These are phyloP conservation scores for Mrakia hoshinonis DNA, from an alignment of 768 basidiomycete genomes.

Conservation along the genomic window DNA sequence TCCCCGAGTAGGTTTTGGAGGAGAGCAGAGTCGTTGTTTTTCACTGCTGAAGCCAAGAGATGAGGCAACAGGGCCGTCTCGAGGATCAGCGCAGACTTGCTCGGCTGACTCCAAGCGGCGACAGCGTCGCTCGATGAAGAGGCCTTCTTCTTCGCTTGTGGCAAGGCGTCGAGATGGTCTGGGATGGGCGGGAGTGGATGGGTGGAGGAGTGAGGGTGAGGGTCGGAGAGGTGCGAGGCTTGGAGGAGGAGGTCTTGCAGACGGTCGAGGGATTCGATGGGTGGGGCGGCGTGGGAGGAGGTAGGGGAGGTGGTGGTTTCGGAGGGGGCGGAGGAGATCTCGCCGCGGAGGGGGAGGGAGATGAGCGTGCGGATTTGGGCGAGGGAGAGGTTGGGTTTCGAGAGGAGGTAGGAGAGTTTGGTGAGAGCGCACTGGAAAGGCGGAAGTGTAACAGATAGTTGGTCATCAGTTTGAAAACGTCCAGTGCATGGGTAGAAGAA, in stretches of 20 bases:
- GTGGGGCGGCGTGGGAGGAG: constrained; percentile 44
- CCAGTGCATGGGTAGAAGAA: neutral
- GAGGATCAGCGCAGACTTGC: constrained; percentile 6
- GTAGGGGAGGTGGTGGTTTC: constrained; percentile 44
- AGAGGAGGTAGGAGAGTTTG: constrained; percentile 81
- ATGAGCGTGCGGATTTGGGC: constrained; percentile 67
- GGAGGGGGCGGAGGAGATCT: constrained; percentile 51
- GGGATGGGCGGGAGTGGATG: neutral
- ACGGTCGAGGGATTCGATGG: constrained; percentile 49
- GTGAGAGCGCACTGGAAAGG: constrained; percentile 66
- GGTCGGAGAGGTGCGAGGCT: constrained; percentile 47
- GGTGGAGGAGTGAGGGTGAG: neutral
- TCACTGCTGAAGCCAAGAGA: constrained; percentile 4
- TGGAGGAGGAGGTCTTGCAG: constrained; percentile 60
- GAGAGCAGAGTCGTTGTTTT: neutral
- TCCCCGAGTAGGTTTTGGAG: constrained; percentile 7
- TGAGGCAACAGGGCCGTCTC: constrained; percentile 24
- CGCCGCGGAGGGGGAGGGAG: constrained; percentile 71
- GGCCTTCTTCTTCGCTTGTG: neutral
- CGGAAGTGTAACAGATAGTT: neutral
- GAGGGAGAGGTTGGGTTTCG: constrained; percentile 65
- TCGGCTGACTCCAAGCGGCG: constrained; percentile 14
- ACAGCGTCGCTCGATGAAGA: neutral
- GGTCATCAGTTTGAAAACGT: neutral
- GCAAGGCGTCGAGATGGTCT: neutral